Base-by-base conservation (phyloP, 306 rosid species). In the Carpinus fangiana region DNA sequence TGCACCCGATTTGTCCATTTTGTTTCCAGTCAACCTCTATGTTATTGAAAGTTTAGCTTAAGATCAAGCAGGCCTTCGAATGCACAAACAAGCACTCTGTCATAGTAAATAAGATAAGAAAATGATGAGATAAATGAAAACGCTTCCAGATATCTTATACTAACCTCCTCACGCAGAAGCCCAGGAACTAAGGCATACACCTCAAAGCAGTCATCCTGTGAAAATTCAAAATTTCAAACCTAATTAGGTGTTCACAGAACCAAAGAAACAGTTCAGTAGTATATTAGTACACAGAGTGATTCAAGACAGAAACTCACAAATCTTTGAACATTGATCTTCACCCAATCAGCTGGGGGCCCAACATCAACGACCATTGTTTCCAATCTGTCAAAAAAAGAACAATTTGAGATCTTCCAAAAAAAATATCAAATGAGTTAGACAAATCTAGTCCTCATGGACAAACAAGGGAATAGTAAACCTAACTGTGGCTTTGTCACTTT, bases 291-390 rank as follows among this genome's bases (percentile, higher is more conserved):
- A 80, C 77, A 52, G 55, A 48, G 72, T 46, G 72, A 74, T 51
- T 38, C 64, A 66, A 17, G 28, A 66, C 50, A 66, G 50, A 79
- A 82, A 83, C 99, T 88, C 74, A 96, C 99, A 83, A 93, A 91
- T 91, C 81, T 91, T 80, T 88, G 99, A 76, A 96, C 97, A 84
- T 93, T 96, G 81, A 96, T 84, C 87, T 93, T 96, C 79, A 96
- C 99, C 99, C 99, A 96, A 81, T 96, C 98, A 11, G 99, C 99
- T 67, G 99, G 98, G 79, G 92, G 93, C 79, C 99, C 98, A 72
- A 93, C 79, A 77, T 96, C 98, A 82, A 87, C 86, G 64, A 96
- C 98, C 50, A 89, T 79, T 16, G 88, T 86, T 14, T 93, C 99
- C 97, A 96, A 85, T 78, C 99, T 96, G 69, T 48, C 85, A 84